Evolutionary conservation across 192 early-diverging fungal species (phyloP).

Genomic region (Linnemannia exigua): DNA sequence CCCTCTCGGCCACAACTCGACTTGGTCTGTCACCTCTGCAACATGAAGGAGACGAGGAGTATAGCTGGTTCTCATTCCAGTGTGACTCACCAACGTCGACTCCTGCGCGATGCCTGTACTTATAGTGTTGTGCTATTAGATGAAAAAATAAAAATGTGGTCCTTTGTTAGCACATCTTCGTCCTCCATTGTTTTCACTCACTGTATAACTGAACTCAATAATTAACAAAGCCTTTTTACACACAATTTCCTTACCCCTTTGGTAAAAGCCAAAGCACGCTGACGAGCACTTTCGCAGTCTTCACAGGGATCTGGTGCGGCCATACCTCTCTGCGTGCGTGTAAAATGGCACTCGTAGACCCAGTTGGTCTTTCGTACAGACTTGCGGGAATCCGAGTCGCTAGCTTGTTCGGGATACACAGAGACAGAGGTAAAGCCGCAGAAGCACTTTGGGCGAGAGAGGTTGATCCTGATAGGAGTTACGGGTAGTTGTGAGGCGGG

Average conservation of each 20-base stretch:
- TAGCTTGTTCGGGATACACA: background rate
- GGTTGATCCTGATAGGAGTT: background rate
- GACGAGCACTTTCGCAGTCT: background rate
- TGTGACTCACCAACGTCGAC: no score
- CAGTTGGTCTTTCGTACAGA: background rate
- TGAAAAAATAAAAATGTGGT: no score
- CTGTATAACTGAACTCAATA: no score
- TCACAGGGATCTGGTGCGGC: background rate
- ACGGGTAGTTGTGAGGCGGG: background rate
- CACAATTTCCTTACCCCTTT: background rate
- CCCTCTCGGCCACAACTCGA: background rate
- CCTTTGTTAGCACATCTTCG: no score
- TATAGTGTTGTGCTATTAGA: no score
- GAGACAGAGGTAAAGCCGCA: conserved; percentile 15
- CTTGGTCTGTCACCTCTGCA: background rate
- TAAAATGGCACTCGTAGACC: conserved; percentile 6
- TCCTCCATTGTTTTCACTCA: no score
- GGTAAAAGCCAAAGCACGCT: background rate
- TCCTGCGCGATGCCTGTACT: no score
- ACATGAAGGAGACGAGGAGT: no score
- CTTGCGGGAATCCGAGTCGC: background rate
- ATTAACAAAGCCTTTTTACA: background rate
- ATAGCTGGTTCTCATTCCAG: no score
- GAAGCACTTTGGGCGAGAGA: conserved; percentile 26
- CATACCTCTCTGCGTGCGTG: background rate